These are phyloP conservation scores for Xerocomellus chrysenteron DNA, from an alignment of 768 basidiomycete species.

Conservation along the genomic window DNA sequence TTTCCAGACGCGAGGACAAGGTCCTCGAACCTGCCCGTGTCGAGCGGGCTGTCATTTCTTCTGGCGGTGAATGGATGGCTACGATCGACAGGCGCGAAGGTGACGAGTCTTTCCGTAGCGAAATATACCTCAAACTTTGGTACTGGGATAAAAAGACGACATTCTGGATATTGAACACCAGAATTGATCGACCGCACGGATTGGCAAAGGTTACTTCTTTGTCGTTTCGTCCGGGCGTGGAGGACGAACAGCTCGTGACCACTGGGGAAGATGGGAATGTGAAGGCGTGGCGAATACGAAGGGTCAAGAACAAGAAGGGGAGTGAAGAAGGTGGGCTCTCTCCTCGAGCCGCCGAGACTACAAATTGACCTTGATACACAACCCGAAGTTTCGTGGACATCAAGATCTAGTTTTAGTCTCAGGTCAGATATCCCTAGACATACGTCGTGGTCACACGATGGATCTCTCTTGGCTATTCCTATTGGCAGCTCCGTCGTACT, in stretches of 20 bases:
- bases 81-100: slow-evolving; percentile 78
- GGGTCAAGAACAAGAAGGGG: slow-evolving; percentile 44
- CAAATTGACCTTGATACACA: not conserved
- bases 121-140: slow-evolving; percentile 90
- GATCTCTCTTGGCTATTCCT: slow-evolving; percentile 77
- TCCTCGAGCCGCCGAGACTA: not conserved
- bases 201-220: slow-evolving; percentile 56
- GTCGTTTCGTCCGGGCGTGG: slow-evolving; percentile 59
- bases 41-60: slow-evolving; percentile 63
- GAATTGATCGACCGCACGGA: slow-evolving; percentile 88
- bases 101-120: slow-evolving; percentile 61
- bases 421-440: slow-evolving; percentile 65
- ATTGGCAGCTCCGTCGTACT: slow-evolving; percentile 66
- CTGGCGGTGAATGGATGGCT: slow-evolving; percentile 86
- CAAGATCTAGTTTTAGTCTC: slow-evolving; percentile 68
- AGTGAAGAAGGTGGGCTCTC: slow-evolving; percentile 49
- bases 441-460: slow-evolving; percentile 81
- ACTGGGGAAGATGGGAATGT: slow-evolving; percentile 72
- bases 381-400: slow-evolving; percentile 62
- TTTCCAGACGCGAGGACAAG: slow-evolving; percentile 79
- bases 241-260: slow-evolving; percentile 57
- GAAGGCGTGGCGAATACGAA: slow-evolving; percentile 77
- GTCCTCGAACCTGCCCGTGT: slow-evolving; percentile 74
- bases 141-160: slow-evolving; percentile 66
- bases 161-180: slow-evolving; percentile 79